phyloP scores from a whole-genome alignment of 2,329 filamentous ascomycete genomes.

The Ampelomyces quisqualis region DNA sequence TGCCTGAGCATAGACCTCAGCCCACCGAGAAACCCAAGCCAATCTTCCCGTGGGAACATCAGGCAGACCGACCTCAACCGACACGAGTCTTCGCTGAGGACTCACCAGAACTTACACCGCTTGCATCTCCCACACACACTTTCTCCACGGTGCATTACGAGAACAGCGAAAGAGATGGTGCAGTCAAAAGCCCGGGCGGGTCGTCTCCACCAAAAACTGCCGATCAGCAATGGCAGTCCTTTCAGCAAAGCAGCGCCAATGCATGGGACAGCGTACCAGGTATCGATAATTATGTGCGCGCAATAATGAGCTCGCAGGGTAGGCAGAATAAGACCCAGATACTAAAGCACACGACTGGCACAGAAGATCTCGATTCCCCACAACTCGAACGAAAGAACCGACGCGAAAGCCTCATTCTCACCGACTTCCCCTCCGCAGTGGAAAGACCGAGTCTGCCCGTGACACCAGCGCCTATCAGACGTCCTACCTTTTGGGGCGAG shows the following conservation, averaged over 20 bases:
- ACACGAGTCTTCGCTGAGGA: conserved; percentile 68
- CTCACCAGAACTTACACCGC: conserved; percentile 46
- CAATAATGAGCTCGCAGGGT: conserved; percentile 63
- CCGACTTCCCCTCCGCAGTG: conserved; percentile 79
- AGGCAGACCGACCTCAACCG: conserved; percentile 62
- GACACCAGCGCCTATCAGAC: conserved; percentile 77
- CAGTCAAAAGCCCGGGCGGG: conserved; percentile 16
- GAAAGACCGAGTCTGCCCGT: conserved; percentile 88
- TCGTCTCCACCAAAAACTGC: conserved; percentile 27
- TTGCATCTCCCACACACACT: conserved; percentile 21
- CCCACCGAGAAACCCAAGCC: conserved; percentile 63
- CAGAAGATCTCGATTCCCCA: conserved; percentile 38
- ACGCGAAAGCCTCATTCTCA: conserved; percentile 66
- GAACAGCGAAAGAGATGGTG: conserved; percentile 14
- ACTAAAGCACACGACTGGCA: conserved; percentile 29
- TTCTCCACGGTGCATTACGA: conserved; percentile 38
- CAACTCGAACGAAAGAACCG: conserved; percentile 39
- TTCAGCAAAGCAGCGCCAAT: conserved; percentile 65
- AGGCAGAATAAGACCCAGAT: conserved; percentile 52
- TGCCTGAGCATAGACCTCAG: conserved; percentile 61
- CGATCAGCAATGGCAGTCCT: conserved; percentile 69
- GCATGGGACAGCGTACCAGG: conserved; percentile 91
- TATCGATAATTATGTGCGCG: conserved; percentile 83
- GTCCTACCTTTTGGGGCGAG: conserved; percentile 67
- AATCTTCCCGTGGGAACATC: conserved; percentile 89